A percentile compares a stretch with the other conserved stretches of the same genome.
phyloP scores from a whole-genome alignment of 352 stramenopile genomes.

The Halophytophthora polymorphica region DNA sequence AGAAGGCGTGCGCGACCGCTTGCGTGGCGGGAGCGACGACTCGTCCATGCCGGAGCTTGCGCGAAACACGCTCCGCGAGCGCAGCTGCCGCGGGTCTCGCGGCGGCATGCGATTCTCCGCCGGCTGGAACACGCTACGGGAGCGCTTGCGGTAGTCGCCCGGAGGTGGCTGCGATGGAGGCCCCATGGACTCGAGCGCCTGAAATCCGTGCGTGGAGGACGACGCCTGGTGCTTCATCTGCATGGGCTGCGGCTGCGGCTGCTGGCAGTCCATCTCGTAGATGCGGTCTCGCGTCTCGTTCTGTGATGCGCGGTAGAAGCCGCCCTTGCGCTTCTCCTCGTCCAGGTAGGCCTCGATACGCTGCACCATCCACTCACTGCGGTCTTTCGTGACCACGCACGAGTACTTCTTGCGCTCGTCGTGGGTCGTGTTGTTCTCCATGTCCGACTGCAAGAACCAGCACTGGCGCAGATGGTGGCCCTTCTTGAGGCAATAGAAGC shows the following conservation, averaged over 20 bases:
- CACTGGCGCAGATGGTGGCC: conserved; percentile 35
- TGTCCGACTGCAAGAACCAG: conserved; percentile 41
- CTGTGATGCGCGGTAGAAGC: conserved; percentile 1
- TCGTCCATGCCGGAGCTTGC: conserved; percentile 9
- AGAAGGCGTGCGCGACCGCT: conserved; percentile 22
- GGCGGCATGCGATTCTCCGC: conserved; percentile 10
- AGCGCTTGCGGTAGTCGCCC: conserved; percentile 22
- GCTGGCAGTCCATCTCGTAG: conserved; percentile 6
- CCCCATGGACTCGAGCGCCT: conserved; percentile 5
- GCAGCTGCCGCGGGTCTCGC: conserved; percentile 21
- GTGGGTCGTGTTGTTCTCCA: conserved; percentile 35
- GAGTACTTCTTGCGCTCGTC: conserved; percentile 31
- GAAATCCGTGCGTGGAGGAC: conserved; percentile 10
- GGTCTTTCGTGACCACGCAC: conserved; percentile 30
- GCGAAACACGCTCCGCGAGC: conserved; percentile 30
- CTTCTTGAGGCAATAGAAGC: conserved; percentile 45
- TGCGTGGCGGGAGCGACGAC: conserved; percentile 17
- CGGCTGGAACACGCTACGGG: conserved; percentile 24
- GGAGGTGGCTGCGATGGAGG: background rate
- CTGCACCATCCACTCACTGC: conserved; percentile 34
- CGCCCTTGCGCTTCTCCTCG: conserved; percentile 24
- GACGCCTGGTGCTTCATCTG: conserved; percentile 1
- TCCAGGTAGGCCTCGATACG: conserved; percentile 35
- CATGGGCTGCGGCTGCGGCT: conserved; percentile 5
- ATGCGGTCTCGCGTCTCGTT: conserved; percentile 1